Evolutionary conservation across 306 rosid genomes (phyloP).

Genomic region (Ammopiptanthus mongolicus): DNA sequence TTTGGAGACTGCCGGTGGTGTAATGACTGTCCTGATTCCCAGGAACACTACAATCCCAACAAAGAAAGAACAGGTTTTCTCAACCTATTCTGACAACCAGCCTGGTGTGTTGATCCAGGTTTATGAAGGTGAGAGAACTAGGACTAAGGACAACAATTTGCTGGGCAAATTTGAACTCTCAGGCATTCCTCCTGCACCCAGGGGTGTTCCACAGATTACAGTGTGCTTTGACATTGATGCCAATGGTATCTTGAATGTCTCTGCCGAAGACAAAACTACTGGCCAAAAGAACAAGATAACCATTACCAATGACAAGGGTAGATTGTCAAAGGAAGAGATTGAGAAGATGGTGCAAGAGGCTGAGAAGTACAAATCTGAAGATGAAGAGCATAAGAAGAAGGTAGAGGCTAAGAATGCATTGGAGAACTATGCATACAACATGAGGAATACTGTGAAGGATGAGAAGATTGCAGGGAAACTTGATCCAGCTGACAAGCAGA

Average conservation of each 20-base stretch:
- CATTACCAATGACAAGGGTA: slow-evolving; percentile 73
- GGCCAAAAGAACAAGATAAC: slow-evolving; percentile 79
- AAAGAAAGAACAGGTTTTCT: slow-evolving; percentile 75
- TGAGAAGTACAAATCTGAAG: slow-evolving; percentile 73
- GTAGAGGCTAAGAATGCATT: slow-evolving; percentile 58
- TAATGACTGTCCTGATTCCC: slow-evolving; percentile 68
- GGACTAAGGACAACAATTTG: slow-evolving; percentile 67
- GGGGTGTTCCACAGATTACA: slow-evolving; percentile 75
- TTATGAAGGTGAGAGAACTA: slow-evolving; percentile 67
- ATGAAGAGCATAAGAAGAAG: slow-evolving; percentile 68
- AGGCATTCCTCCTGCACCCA: slow-evolving; percentile 77
- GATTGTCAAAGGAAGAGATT: slow-evolving; percentile 69
- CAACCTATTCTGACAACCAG: slow-evolving; percentile 73
- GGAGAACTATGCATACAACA: slow-evolving; percentile 66
- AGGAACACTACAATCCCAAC: slow-evolving; percentile 78
- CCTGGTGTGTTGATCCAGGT: slow-evolving; percentile 82
- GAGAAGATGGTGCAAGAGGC: slow-evolving; percentile 85
- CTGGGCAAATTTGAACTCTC: slow-evolving; percentile 73
- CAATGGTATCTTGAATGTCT: slow-evolving; percentile 71
- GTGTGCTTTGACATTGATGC: slow-evolving; percentile 78
- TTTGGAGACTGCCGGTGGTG: slow-evolving; percentile 77
- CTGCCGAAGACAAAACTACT: slow-evolving; percentile 68
- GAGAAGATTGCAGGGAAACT: slow-evolving; percentile 65
- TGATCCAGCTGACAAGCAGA: slow-evolving; percentile 53
- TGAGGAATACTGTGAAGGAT: slow-evolving; percentile 61